phyloP scores from a whole-genome alignment of 2,329 filamentous ascomycete species.

The Cladobotryum protrusum region DNA sequence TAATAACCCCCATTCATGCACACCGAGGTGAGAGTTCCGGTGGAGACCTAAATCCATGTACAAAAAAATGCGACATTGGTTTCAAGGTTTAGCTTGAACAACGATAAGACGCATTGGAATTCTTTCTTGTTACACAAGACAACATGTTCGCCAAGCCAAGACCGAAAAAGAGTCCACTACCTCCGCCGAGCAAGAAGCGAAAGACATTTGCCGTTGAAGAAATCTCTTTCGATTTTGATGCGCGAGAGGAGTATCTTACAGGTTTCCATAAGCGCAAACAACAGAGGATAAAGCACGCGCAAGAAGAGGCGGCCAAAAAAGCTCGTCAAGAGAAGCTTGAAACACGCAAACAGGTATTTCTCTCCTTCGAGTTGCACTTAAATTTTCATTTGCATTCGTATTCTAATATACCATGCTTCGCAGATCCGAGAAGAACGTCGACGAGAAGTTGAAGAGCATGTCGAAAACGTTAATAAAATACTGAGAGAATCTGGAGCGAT shows the following conservation, averaged over 20 bases:
- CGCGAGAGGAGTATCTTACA: slow-evolving; percentile 81
- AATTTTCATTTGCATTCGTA: too few species aligned
- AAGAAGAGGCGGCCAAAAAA: slow-evolving; percentile 71
- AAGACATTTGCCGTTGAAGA: slow-evolving; percentile 64
- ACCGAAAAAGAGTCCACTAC: slow-evolving; percentile 51
- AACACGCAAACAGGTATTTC: slow-evolving; percentile 65
- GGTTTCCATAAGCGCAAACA: slow-evolving; percentile 96
- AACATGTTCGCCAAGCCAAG: slow-evolving; percentile 53
- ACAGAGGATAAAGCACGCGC: slow-evolving; percentile 75
- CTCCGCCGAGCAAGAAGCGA: slow-evolving; percentile 59
- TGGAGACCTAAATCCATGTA: too few species aligned
- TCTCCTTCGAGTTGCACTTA: background rate
- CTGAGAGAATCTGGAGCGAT: slow-evolving; percentile 53
- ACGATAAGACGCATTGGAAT: background rate
- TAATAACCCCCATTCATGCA: background rate
- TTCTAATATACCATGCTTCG: slow-evolving; percentile 1
- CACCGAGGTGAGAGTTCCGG: background rate
- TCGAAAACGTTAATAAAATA: slow-evolving; percentile 67
- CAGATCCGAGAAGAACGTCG: slow-evolving; percentile 81
- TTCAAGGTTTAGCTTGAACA: too few species aligned
- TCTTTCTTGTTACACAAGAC: background rate
- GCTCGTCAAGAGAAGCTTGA: slow-evolving; percentile 71
- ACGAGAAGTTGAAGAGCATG: slow-evolving; percentile 73
- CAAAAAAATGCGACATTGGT: background rate
- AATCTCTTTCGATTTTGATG: slow-evolving; percentile 74